These are phyloP conservation scores for Ganoderma lingzhi DNA, from an alignment of 1,284 basidiomycete genomes.

Conservation along the genomic window DNA sequence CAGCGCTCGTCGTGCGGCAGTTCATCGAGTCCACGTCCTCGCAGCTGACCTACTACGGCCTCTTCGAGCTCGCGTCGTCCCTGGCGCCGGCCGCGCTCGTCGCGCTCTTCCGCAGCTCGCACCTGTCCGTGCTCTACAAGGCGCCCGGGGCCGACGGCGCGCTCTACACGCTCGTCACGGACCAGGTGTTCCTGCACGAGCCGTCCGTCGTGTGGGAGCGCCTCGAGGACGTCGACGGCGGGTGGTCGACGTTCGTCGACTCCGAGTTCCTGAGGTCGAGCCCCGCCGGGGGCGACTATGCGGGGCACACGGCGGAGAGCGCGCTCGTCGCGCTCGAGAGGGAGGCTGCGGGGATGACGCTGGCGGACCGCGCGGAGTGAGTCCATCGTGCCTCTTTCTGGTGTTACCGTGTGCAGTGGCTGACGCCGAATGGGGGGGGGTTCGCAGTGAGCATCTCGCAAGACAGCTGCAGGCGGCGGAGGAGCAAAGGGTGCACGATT, in stretches of 20 bases:
- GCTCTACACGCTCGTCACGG: conserved; percentile 85
- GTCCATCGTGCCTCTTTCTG: conserved; percentile 41
- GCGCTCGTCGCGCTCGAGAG: conserved; percentile 49
- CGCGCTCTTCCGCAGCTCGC: conserved; percentile 89
- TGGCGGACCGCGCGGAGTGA: conserved; percentile 61
- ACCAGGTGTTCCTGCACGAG: conserved; percentile 81
- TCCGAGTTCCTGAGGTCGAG: conserved; percentile 66
- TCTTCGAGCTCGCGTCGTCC: conserved; percentile 71
- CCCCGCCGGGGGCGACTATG: conserved; percentile 83
- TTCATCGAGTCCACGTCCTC: conserved; percentile 81
- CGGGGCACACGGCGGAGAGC: conserved; percentile 74
- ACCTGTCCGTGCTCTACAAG: conserved; percentile 88
- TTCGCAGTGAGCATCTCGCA: conserved; percentile 66
- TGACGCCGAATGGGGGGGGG: not conserved
- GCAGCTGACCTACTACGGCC: conserved; percentile 87
- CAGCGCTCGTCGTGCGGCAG: conserved; percentile 72
- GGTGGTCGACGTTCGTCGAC: conserved; percentile 79
- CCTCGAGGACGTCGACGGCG: conserved; percentile 87
- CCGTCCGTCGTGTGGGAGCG: conserved; percentile 88
- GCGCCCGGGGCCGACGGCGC: conserved; percentile 50
- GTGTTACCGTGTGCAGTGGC: not conserved
- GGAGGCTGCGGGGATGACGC: conserved; percentile 39
- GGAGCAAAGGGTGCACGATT: conserved; percentile 56
- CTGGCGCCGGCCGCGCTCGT: conserved; percentile 66
- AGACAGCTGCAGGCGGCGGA: conserved; percentile 79